Base-by-base conservation (phyloP, 495 filamentous ascomycete genomes). In the Glonium stellatum region DNA sequence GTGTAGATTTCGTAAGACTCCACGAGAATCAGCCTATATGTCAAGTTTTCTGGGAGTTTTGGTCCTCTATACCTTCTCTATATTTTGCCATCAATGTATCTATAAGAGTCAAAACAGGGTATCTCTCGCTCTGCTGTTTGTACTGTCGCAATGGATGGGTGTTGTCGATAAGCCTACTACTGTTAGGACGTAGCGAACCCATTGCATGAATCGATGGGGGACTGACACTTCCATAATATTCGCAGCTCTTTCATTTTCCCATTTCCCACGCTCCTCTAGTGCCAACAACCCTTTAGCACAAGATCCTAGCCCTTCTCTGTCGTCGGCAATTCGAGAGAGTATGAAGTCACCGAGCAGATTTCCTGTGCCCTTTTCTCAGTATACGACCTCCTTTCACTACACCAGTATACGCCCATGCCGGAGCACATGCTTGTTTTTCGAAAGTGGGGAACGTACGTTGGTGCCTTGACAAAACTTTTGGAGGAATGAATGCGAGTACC, bases 71-170 rank as follows among this genome's bases (percentile, higher is more conserved):
- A 85, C 82, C 79, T 48, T 75, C 69, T 64, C 87, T 79, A 66
- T 88, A 82, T 42, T 77, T 80, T 36, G 76, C 78, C 81, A 90
- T 82, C 68, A 89, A 71, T 19, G 78, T 75, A 61, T 88, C 83
- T 57, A 89, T 65, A 55, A 89, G 72, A 58, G 80, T 81, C 61
- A 87, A 76, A 31, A 88, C 78, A 27, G 82, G 77, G 69, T 85
- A 86, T 59, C 86, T 81, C 37, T 87, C 82, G 39, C 81, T 82
- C 66, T 86, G 84, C 1, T 84, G 71, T 50, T 71, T 74, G 68
- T 70, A 74, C 56, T 75, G 70, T 34, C 65, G 64, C 18, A 76
- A 58, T 13, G 74, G 73, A 58, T 67, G 60, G 13, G 73, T 72
- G 57, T 72, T 22, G 18, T 71, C 55, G 42, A 75, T 49, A 34